Percentiles rank a stretch among this genome's conserved stretches.
phyloP scores from a whole-genome alignment of 108 stramenopile genomes.

The Craspedostauros australis region DNA sequence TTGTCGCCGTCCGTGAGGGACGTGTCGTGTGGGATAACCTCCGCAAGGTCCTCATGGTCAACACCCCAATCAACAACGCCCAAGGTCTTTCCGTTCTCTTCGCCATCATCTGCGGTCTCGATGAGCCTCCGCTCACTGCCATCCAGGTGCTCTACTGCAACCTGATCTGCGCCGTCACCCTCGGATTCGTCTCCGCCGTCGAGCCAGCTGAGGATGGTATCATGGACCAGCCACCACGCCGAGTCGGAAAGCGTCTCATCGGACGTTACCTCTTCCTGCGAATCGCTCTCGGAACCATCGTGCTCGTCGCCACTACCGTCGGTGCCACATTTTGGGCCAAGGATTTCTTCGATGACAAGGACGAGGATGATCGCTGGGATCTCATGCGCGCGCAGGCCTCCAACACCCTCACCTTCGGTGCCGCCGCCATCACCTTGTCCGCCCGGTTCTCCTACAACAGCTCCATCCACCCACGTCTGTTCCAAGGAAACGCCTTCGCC shows the following conservation, averaged over 20 bases:
- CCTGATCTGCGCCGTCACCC: constrained; percentile 83
- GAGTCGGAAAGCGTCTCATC: constrained; percentile 78
- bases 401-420: constrained; percentile 75
- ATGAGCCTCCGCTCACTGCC: constrained; percentile 53
- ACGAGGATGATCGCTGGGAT: constrained; percentile 1
- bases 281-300: constrained; percentile 58
- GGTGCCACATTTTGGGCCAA: constrained; percentile 38
- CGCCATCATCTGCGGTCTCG: constrained; percentile 57
- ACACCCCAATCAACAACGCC: constrained; percentile 86
- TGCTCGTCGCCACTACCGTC: constrained; percentile 51
- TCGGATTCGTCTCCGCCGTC: constrained; percentile 78
- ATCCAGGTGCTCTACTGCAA: constrained; percentile 84
- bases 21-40: constrained; percentile 87
- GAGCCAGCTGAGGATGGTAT: constrained; percentile 87
- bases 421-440: constrained; percentile 61
- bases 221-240: constrained; percentile 71
- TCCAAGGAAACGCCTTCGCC: constrained; percentile 49
- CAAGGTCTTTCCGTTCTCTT: constrained; percentile 76
- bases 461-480: constrained; percentile 57
- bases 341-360: not conserved
- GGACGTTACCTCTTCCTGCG: constrained; percentile 81
- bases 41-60: constrained; percentile 75
- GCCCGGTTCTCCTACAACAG: constrained; percentile 69
- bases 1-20: constrained; percentile 64
- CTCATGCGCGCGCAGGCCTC: constrained; percentile 52